phyloP scores from a whole-genome alignment of 2,329 filamentous ascomycete species.

The Fusarium nodosum region DNA sequence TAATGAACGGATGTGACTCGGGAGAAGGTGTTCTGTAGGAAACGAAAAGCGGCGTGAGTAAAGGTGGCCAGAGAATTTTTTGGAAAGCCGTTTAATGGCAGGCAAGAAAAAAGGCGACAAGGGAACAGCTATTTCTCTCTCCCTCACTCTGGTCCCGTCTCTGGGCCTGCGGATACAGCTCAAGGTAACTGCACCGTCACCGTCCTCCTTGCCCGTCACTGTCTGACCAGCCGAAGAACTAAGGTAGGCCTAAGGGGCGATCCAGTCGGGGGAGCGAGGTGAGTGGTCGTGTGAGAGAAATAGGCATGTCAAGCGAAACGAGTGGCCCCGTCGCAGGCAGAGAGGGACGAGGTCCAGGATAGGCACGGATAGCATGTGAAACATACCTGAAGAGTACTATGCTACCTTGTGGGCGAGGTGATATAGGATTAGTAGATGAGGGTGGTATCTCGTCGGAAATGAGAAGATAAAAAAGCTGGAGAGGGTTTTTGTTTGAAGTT shows the following conservation, averaged over 20 bases:
- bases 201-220: constrained; percentile 6
- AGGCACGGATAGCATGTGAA: constrained; percentile 15
- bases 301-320: constrained; percentile 46
- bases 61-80: constrained; percentile 50
- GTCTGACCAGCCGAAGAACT: constrained; percentile 29
- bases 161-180: constrained; percentile 24
- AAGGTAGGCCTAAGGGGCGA: constrained; percentile 45
- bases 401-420: constrained; percentile 17
- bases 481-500: constrained; percentile 18
- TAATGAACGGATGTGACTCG: constrained; percentile 27
- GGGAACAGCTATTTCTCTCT: constrained; percentile 37
- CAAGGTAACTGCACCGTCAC: constrained; percentile 22
- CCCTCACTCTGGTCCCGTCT: constrained; percentile 35
- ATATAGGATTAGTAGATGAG: constrained; percentile 8
- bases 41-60: constrained; percentile 45
- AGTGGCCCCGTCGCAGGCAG: constrained; percentile 37
- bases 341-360: constrained; percentile 29
- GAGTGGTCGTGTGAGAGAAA: constrained; percentile 45
- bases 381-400: constrained; percentile 39
- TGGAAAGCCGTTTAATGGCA: constrained; percentile 30
- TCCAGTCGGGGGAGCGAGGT: constrained; percentile 30
- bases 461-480: constrained; percentile 7
- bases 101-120: constrained; percentile 32
- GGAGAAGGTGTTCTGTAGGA: constrained; percentile 37
- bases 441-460: constrained; percentile 5